Evolutionary conservation across 352 stramenopile genomes (phyloP).

Genomic region (Globisporangium paroecandrum): DNA sequence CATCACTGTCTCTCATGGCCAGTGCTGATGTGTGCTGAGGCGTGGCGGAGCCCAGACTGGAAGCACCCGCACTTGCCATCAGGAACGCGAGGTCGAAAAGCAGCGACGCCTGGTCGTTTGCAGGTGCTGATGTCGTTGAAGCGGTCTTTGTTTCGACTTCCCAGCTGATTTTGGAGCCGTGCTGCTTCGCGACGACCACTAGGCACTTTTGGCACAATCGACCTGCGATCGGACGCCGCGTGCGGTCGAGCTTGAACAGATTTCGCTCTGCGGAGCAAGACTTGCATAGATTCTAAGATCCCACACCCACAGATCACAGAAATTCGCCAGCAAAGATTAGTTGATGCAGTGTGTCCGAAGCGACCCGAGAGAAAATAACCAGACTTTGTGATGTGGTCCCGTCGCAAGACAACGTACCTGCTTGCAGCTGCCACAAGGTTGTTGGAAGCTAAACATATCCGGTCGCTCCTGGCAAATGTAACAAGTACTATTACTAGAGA

Average conservation of each 20-base stretch:
- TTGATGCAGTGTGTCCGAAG: no score
- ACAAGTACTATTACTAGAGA: no score
- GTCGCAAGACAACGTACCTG: constrained; percentile 16
- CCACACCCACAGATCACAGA: no score
- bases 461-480: no score
- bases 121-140: no score
- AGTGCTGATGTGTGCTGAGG: no score
- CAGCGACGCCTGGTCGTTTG: no score
- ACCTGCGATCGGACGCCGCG: constrained; percentile 20
- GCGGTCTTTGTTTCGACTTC: not conserved
- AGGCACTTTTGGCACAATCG: constrained; percentile 37
- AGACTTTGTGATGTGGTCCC: not conserved
- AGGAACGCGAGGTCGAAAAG: not conserved
- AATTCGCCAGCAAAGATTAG: no score
- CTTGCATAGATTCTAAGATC: constrained; percentile 35
- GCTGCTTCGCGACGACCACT: not conserved
- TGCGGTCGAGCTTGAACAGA: constrained; percentile 33
- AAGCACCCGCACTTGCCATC: no score
- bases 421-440: constrained; percentile 27
- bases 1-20: no score
- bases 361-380: no score
- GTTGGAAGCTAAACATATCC: constrained; percentile 15
- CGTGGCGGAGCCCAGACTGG: no score
- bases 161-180: constrained; percentile 9
- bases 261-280: constrained; percentile 39